Percentiles rank a stretch among this genome's conserved stretches.
Evolutionary conservation across 441 rosid genomes (phyloP).

Genomic region (Biscutella auriculata): DNA sequence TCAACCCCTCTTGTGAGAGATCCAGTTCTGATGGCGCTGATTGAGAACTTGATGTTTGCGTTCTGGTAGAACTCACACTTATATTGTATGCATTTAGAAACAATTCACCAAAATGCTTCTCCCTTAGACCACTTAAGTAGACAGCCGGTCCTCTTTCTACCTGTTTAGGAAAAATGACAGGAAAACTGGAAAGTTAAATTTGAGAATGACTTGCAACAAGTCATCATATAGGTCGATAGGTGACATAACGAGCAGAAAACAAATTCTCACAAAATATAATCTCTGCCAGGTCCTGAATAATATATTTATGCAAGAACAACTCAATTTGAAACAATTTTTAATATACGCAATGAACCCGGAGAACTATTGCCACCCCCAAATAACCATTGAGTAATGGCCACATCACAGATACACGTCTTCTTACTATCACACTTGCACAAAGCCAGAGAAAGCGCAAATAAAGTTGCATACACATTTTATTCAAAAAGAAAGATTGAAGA

Average conservation of each 20-base stretch:
- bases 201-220: slow-evolving; percentile 1
- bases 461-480: slow-evolving; percentile 1
- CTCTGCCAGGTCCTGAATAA: neutral
- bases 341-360: neutral
- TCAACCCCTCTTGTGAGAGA: slow-evolving; percentile 64
- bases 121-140: slow-evolving; percentile 83
- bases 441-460: neutral
- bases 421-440: slow-evolving; percentile 4
- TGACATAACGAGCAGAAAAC: neutral
- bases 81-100: slow-evolving; percentile 62
- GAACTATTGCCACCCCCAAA: slow-evolving; percentile 2
- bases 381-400: neutral
- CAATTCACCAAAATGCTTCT: slow-evolving; percentile 89
- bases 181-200: slow-evolving; percentile 3
- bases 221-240: slow-evolving; percentile 1
- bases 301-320: slow-evolving; percentile 1
- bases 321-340: neutral
- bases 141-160: slow-evolving; percentile 82
- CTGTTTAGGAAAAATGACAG: slow-evolving; percentile 30
- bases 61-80: slow-evolving; percentile 32
- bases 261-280: neutral
- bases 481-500: neutral
- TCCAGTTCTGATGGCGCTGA: slow-evolving; percentile 28
- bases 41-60: slow-evolving; percentile 25
- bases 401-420: slow-evolving; percentile 3